These are phyloP conservation scores for Mortierella claussenii DNA, from an alignment of 192 early-diverging fungal genomes.

Conservation along the genomic window DNA sequence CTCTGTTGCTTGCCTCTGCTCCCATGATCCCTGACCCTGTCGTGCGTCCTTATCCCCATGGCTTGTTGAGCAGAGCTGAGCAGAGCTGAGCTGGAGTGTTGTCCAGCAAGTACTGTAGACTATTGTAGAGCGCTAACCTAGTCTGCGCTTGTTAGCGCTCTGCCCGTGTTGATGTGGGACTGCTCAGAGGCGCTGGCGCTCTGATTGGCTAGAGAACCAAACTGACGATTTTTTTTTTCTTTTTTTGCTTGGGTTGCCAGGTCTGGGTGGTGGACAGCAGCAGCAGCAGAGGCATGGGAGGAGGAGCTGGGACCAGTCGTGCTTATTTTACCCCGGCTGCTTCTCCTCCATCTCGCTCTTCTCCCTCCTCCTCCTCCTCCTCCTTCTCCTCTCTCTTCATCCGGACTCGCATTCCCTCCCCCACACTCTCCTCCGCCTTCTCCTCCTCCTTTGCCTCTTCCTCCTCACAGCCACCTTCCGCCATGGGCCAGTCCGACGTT, in stretches of 20 bases:
- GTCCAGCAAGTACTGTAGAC: too few relatives aligned
- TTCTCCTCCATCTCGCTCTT: neutral
- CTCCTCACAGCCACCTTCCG: constrained; percentile 2
- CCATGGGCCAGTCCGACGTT: constrained; percentile 34
- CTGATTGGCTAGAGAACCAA: constrained; percentile 21
- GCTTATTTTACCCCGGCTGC: neutral
- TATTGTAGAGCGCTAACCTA: too few relatives aligned
- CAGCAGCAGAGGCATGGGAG: too few relatives aligned
- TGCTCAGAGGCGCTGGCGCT: too few relatives aligned
- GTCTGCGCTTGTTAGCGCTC: too few relatives aligned
- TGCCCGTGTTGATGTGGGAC: too few relatives aligned
- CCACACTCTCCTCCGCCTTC: constrained; percentile 3
- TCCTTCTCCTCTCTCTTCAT: constrained; percentile 2
- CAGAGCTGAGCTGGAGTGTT: too few relatives aligned
- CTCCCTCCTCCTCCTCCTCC: constrained; percentile 3
- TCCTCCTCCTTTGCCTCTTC: neutral
- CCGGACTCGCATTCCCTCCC: constrained; percentile 4
- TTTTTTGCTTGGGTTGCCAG: neutral
- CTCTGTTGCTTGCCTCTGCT: too few relatives aligned
- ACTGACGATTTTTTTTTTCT: constrained; percentile 36
- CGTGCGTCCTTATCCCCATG: too few relatives aligned
- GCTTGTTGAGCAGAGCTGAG: too few relatives aligned
- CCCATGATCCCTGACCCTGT: too few relatives aligned
- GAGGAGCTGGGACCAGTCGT: too few relatives aligned
- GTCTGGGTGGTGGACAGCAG: neutral